Conservation (phyloP, 2,329 filamentous ascomycete genomes). For the Nemania bipapillata region DNA sequence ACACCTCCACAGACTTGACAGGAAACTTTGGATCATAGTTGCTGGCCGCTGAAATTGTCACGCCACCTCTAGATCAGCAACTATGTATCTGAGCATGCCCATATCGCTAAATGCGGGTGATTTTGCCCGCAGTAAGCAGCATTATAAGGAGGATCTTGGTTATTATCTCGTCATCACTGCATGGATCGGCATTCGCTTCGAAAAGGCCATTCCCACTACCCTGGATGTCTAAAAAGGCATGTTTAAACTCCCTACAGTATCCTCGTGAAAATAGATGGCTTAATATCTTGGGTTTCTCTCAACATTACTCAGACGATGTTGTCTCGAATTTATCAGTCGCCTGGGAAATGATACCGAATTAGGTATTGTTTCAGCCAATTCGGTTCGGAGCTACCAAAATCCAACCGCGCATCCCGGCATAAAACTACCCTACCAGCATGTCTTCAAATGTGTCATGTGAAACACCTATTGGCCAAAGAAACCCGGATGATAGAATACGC, state of each 20-base stretch:
- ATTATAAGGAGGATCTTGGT: neutral
- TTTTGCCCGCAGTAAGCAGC: neutral
- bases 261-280: neutral
- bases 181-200: neutral
- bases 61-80: constrained; percentile 9
- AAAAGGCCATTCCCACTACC: neutral
- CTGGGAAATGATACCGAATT: neutral
- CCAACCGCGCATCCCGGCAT: constrained; percentile 3
- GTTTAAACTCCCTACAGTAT: neutral
- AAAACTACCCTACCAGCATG: neutral
- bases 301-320: neutral
- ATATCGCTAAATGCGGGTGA: neutral
- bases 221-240: neutral
- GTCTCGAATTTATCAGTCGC: neutral
- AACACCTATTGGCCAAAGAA: neutral
- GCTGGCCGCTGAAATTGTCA: constrained; percentile 4
- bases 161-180: neutral
- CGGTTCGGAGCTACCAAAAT: constrained; percentile 14
- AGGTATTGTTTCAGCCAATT: neutral
- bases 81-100: neutral
- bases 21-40: neutral
- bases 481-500: neutral
- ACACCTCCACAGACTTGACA: neutral
- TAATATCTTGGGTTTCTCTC: neutral
- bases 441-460: neutral